These are phyloP conservation scores for Talaromyces trachyspermus DNA, from an alignment of 495 filamentous ascomycete species.

Conservation along the genomic window DNA sequence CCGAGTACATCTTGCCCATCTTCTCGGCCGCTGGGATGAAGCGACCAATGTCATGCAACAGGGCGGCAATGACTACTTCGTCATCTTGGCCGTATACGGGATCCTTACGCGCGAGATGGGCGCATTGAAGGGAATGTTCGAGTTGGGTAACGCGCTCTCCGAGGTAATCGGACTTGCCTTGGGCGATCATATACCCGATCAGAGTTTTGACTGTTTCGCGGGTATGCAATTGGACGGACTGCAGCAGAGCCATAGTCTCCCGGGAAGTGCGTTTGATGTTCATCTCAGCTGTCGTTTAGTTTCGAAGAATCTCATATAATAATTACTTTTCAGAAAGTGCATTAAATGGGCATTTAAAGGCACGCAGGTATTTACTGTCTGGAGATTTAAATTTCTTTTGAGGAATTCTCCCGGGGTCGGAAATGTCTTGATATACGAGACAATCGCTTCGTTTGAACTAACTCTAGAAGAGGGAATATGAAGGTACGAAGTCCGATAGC, in stretches of 20 bases:
- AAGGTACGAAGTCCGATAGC: conserved; percentile 16
- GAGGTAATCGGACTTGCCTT: conserved; percentile 23
- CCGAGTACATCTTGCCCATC: conserved; percentile 16
- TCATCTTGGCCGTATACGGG: conserved; percentile 17
- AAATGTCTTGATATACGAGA: too few relatives aligned
- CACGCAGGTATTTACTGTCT: too few relatives aligned
- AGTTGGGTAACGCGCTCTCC: conserved; percentile 36
- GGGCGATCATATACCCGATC: conserved; percentile 18
- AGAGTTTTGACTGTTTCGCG: conserved; percentile 15
- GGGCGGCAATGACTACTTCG: conserved; percentile 30
- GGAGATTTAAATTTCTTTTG: too few relatives aligned
- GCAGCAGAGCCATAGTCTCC: neutral
- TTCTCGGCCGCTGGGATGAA: conserved; percentile 27
- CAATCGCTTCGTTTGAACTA: too few relatives aligned
- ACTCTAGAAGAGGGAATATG: neutral
- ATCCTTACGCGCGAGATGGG: conserved; percentile 23
- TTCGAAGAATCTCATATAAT: too few relatives aligned
- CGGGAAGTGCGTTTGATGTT: neutral
- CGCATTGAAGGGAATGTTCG: conserved; percentile 38
- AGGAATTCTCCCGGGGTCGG: too few relatives aligned
- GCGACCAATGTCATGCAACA: conserved; percentile 38
- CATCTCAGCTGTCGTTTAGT: neutral
- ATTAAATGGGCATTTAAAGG: too few relatives aligned
- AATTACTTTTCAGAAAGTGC: too few relatives aligned
- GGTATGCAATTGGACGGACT: conserved; percentile 8